Evolutionary conservation across 2,329 filamentous ascomycete genomes (phyloP), one percentile per base, ranked within the genome.

Genomic region (Xylariomycetidae sp.): DNA sequence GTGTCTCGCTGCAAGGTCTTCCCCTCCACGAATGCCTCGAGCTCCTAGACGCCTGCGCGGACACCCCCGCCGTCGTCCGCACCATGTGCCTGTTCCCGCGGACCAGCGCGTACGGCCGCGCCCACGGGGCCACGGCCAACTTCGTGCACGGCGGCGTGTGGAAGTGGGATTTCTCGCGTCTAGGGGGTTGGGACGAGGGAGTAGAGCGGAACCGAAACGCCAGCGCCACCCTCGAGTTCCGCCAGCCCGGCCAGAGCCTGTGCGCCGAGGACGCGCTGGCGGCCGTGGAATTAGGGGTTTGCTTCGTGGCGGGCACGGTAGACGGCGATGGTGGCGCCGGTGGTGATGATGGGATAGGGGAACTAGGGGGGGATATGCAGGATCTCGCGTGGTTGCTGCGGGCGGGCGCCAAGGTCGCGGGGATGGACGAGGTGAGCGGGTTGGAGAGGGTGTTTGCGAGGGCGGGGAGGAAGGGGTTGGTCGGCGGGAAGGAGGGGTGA

Each of bases 161-260:
- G 44, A 63, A 62, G 49, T 64, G 60, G 60, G 54, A 63, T 31
- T 56, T 63, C 32, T 46, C 53, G 0, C 50, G 53, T 2, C 47
- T 61, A 25, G 24, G 56, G 20, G 22, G 39, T 7, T 27, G 33
- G 6, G 39, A 43, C 5, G 38, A 44, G n/a, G 56, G 54, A 5
- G n/a, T n/a, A n/a, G n/a, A n/a, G n/a, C n/a, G n/a, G n/a, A n/a
- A n/a, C n/a, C n/a, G n/a, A n/a, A n/a, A n/a, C n/a, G n/a, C n/a
- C n/a, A n/a, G n/a, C n/a, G n/a, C n/a, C n/a, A 59, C 57, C 6
- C 43, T 64, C 15, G 60, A 63, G 44, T 64, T 56, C 30, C 53
- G 60, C 3, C 60, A 63, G 50, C 45, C 56, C 10, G 50, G 54
- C 3, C 60, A 59, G 6, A 57, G 55, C 36, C 19, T 40, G 6